These are phyloP conservation scores for Circinella umbellata DNA, from an alignment of 371 early-diverging fungal species.

Conservation along the genomic window DNA sequence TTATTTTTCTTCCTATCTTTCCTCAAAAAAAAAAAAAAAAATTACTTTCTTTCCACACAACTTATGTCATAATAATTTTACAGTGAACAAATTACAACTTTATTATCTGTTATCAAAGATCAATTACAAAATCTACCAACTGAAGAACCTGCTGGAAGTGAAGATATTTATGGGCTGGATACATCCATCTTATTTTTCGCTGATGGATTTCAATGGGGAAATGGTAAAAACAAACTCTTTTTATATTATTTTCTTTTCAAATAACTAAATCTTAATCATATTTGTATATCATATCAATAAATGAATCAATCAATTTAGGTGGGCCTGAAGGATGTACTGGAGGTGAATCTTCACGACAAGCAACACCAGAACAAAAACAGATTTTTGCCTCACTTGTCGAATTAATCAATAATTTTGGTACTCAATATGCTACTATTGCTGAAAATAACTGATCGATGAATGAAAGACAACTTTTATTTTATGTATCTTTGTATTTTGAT, in stretches of 20 bases:
- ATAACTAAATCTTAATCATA: neutral
- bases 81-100: conserved; percentile 10
- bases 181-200: conserved; percentile 39
- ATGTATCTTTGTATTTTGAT: too few relatives aligned
- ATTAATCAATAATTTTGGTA: conserved; percentile 20
- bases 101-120: conserved; percentile 20
- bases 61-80: neutral
- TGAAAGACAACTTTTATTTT: too few relatives aligned
- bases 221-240: conserved; percentile 32
- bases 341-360: conserved; percentile 28
- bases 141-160: conserved; percentile 49
- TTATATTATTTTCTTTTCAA: neutral
- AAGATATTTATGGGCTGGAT: conserved; percentile 57
- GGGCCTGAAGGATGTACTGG: conserved; percentile 46
- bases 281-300: too few relatives aligned
- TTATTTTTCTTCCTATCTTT: neutral
- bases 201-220: conserved; percentile 55
- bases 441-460: too few relatives aligned
- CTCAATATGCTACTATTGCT: neutral
- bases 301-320: conserved; percentile 21
- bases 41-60: neutral
- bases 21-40: neutral
- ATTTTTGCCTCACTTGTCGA: conserved; percentile 38
- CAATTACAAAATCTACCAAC: conserved; percentile 37
- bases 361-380: conserved; percentile 43